Conservation (phyloP, 2,329 filamentous ascomycete genomes). For the Bimuria novae-zelandiae region DNA sequence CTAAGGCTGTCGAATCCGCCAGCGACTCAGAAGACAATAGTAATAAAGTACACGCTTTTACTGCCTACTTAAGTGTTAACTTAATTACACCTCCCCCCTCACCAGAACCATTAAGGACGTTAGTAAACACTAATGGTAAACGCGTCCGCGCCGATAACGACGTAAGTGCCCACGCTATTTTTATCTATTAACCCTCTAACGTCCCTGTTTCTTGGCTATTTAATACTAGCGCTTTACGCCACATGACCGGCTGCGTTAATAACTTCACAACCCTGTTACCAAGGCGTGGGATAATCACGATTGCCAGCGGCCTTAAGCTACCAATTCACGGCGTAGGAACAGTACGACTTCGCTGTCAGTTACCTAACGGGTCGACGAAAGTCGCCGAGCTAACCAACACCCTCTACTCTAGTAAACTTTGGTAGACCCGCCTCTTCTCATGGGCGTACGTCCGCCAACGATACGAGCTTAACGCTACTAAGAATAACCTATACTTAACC, state of each 20-base stretch:
- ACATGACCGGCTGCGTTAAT: conserved; percentile 11
- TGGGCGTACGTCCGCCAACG: neutral
- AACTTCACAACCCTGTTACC: conserved; percentile 10
- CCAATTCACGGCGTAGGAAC: conserved; percentile 6
- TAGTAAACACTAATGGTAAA: conserved; percentile 1
- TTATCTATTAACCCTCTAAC: neutral
- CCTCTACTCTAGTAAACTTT: conserved; percentile 13
- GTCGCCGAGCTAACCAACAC: conserved; percentile 10
- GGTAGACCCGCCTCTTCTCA: conserved; percentile 10
- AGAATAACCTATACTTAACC: conserved; percentile 4
- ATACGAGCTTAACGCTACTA: neutral
- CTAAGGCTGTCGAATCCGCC: neutral
- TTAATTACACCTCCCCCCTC: neutral
- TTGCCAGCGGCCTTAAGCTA: conserved; percentile 11
- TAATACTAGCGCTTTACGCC: conserved; percentile 15
- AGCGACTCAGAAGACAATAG: neutral
- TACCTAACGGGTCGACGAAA: conserved; percentile 5
- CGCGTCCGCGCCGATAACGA: neutral
- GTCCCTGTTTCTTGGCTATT: conserved; percentile 9
- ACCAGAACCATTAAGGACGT: too few relatives aligned
- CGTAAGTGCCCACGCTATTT: conserved; percentile 8
- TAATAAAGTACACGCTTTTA: neutral
- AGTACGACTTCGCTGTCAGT: conserved; percentile 4
- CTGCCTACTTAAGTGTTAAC: neutral
- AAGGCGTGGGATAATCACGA: conserved; percentile 4